Evolutionary conservation across 2,329 filamentous ascomycete species (phyloP).

Genomic region (Chaetomium globosum): DNA sequence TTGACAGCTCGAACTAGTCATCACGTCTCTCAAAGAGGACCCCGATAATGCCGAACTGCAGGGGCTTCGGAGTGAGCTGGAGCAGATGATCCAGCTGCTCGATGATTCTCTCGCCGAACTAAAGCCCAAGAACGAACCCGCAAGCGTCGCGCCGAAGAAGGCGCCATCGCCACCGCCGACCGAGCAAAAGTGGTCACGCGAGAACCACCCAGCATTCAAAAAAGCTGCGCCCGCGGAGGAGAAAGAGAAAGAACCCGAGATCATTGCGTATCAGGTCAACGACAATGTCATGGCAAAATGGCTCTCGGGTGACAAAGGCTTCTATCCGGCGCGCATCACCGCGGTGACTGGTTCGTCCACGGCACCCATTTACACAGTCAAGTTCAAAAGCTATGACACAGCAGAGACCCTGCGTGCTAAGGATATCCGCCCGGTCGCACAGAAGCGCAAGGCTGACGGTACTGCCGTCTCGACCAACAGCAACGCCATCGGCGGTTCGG

Average conservation of each 20-base stretch:
- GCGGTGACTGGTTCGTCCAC: constrained; percentile 91
- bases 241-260: constrained; percentile 56
- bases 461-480: constrained; percentile 49
- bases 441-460: constrained; percentile 85
- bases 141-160: constrained; percentile 51
- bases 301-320: constrained; percentile 83
- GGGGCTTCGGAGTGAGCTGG: constrained; percentile 76
- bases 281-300: constrained; percentile 90
- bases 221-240: constrained; percentile 51
- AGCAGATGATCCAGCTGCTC: constrained; percentile 77
- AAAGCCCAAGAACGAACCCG: constrained; percentile 57
- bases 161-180: constrained; percentile 49
- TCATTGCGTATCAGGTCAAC: constrained; percentile 75
- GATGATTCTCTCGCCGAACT: constrained; percentile 81
- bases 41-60: constrained; percentile 78
- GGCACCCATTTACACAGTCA: constrained; percentile 90
- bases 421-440: constrained; percentile 79
- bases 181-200: constrained; percentile 70
- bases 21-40: constrained; percentile 75
- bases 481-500: constrained; percentile 42
- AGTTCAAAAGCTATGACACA: constrained; percentile 87
- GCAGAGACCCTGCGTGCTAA: constrained; percentile 79
- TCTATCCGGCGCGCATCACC: constrained; percentile 90
- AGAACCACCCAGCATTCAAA: constrained; percentile 78
- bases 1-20: constrained; percentile 74